Conservation (phyloP, 2,329 filamentous ascomycete genomes). For the Coniochaeta sp. region DNA sequence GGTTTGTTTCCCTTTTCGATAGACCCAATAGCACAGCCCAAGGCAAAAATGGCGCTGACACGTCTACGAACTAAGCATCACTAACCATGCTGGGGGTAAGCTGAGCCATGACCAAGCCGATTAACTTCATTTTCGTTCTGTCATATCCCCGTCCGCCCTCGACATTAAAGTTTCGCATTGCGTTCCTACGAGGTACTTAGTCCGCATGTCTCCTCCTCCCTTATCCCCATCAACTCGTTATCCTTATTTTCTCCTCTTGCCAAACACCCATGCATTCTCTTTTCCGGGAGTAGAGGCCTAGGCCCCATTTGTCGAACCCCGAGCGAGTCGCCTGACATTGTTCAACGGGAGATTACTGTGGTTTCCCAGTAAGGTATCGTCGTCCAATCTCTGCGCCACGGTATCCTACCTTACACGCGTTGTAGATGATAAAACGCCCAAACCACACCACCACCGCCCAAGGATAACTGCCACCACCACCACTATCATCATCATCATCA, state of each 20-base stretch:
- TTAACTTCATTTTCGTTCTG: neutral
- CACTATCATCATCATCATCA: neutral
- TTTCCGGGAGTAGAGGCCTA: neutral
- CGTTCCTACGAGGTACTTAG: neutral
- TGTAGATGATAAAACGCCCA: too few species aligned
- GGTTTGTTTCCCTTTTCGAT: neutral
- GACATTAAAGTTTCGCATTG: neutral
- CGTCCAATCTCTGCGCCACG: too few species aligned
- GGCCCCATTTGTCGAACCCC: neutral
- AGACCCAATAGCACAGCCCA: neutral
- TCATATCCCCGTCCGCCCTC: neutral
- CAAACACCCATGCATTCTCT: too few species aligned
- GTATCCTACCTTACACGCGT: too few species aligned
- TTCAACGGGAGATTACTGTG: neutral
- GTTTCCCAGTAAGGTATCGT: too few species aligned
- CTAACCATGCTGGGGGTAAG: neutral
- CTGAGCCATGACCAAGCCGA: neutral
- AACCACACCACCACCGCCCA: too few species aligned
- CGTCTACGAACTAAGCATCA: neutral
- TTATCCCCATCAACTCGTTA: neutral
- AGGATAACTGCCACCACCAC: too few species aligned
- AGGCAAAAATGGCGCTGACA: neutral
- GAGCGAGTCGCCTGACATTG: neutral
- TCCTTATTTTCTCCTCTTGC: neutral
- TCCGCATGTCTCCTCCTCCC: neutral